Percentiles rank a stretch among this genome's conserved stretches.
phyloP scores from a whole-genome alignment of 768 basidiomycete genomes.

The Tulasnella sp. region DNA sequence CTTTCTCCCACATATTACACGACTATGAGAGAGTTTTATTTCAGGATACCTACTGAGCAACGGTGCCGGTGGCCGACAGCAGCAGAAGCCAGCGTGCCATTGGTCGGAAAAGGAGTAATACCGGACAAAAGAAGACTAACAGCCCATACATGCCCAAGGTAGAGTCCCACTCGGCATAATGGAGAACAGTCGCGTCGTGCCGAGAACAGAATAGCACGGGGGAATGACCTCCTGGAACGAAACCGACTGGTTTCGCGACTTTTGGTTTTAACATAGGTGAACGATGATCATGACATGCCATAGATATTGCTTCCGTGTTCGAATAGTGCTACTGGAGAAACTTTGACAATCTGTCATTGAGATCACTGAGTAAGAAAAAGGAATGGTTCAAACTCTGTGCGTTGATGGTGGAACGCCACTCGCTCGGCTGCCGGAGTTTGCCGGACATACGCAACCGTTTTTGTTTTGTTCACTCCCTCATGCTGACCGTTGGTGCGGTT shows the following conservation, averaged over 20 bases:
- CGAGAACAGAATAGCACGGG: neutral
- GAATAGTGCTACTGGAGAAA: too few species aligned
- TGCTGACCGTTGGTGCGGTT: constrained; percentile 57
- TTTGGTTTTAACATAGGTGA: too few species aligned
- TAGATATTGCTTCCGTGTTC: too few species aligned
- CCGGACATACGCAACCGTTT: constrained; percentile 35
- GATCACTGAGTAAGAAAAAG: too few species aligned
- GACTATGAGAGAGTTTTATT: neutral
- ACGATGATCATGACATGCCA: too few species aligned
- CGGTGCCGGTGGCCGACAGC: neutral
- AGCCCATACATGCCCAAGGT: neutral
- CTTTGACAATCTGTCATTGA: too few species aligned
- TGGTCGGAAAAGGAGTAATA: neutral
- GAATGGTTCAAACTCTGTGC: too few species aligned
- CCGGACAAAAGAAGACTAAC: neutral
- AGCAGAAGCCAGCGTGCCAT: neutral
- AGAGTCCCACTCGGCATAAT: neutral
- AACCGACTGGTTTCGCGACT: neutral
- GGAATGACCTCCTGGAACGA: neutral
- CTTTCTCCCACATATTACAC: neutral
- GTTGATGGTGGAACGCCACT: too few species aligned
- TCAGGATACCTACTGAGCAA: neutral
- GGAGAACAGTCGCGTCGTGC: neutral
- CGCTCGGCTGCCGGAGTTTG: neutral
- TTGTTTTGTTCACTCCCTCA: constrained; percentile 38